Conservation (phyloP, 2,329 filamentous ascomycete genomes). For the Stagonosporopsis rhizophila region DNA sequence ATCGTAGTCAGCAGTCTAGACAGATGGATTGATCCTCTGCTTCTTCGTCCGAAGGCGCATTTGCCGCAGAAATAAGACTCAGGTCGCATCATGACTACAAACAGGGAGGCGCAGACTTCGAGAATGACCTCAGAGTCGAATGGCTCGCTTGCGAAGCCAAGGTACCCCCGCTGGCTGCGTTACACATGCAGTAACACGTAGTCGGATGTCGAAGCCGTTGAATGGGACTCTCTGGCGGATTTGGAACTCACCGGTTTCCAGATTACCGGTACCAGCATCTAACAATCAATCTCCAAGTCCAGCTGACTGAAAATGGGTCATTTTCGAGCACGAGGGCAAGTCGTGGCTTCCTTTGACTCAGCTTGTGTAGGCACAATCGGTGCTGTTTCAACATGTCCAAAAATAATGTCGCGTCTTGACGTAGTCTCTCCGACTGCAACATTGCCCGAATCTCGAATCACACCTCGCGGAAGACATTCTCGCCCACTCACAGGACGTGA, state of each 20-base stretch:
- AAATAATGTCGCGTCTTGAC: not conserved
- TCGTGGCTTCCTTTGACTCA: not conserved
- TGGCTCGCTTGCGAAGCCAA: not conserved
- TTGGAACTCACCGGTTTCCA: slow-evolving; percentile 10
- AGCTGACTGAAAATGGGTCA: slow-evolving; percentile 1
- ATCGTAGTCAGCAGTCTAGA: not conserved
- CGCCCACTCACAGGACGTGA: not conserved
- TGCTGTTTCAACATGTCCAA: not conserved
- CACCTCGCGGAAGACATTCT: not conserved
- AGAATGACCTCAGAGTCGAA: not conserved
- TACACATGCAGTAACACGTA: not conserved
- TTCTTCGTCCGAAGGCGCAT: not conserved
- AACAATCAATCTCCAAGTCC: not conserved
- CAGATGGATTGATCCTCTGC: not conserved
- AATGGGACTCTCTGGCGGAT: not conserved
- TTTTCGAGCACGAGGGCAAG: slow-evolving; percentile 2
- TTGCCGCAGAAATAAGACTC: not conserved
- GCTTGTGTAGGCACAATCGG: not conserved
- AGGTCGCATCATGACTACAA: not conserved
- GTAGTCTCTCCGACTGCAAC: not conserved
- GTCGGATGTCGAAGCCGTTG: not conserved
- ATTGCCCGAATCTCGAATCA: not conserved
- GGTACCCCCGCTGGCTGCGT: not conserved
- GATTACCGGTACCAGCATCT: not conserved
- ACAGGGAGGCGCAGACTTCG: not conserved